These are phyloP conservation scores for Pezicula carpinea DNA, from an alignment of 2,329 filamentous ascomycete species.

Conservation along the genomic window DNA sequence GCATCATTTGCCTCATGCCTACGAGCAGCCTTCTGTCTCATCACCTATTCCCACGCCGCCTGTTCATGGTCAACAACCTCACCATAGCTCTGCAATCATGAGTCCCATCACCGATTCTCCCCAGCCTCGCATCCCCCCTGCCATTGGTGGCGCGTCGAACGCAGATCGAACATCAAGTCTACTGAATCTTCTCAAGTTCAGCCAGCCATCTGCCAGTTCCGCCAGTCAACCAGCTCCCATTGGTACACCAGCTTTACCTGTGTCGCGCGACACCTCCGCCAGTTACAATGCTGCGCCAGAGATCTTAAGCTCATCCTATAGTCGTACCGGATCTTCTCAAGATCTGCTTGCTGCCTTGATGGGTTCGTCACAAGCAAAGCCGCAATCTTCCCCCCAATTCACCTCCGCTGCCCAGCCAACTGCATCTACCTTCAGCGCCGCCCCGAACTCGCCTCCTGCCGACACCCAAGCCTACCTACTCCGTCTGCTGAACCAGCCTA, in stretches of 20 bases:
- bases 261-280: conserved; percentile 22
- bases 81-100: conserved; percentile 52
- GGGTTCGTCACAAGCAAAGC: conserved; percentile 19
- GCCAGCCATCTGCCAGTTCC: conserved; percentile 35
- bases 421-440: conserved; percentile 32
- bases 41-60: conserved; percentile 54
- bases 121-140: conserved; percentile 33
- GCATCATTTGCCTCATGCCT: conserved; percentile 28
- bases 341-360: conserved; percentile 30
- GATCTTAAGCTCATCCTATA: conserved; percentile 13
- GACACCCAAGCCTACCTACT: conserved; percentile 84
- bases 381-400: conserved; percentile 20
- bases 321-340: conserved; percentile 12
- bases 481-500: conserved; percentile 77
- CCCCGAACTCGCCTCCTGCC: conserved; percentile 48
- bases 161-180: conserved; percentile 50
- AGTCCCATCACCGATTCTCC: conserved; percentile 46
- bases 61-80: conserved; percentile 46
- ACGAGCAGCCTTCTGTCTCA: conserved; percentile 52
- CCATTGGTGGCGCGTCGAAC: conserved; percentile 28
- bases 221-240: conserved; percentile 22
- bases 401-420: conserved; percentile 19
- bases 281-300: conserved; percentile 17
- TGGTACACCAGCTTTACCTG: conserved; percentile 22
- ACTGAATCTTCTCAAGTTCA: conserved; percentile 63